Base-by-base conservation (phyloP, 441 rosid genomes). In the Brassica hybrid region DNA sequence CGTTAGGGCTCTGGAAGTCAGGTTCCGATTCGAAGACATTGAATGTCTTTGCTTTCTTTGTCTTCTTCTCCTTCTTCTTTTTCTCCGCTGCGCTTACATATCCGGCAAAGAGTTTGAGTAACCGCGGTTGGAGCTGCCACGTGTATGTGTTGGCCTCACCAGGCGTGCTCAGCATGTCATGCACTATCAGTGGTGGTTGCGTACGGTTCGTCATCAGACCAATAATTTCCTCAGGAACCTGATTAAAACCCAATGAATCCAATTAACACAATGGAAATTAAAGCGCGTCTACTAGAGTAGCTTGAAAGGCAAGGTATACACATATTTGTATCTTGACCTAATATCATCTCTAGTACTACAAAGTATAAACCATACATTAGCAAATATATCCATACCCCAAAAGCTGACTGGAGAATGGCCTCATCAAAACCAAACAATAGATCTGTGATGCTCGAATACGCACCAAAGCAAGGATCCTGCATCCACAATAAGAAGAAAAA, bases 401-500 rank as follows among this genome's bases (percentile, higher is more conserved):
- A 91, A 72, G 96, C 91, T 73, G 87, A 79, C 65, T 83, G 86
- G 41, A 91, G 89, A 34, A 88, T 78, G 73, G 75, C 83, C 30
- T 68, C 65, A 75, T 90, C 91, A 73, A 94, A 92, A 19, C 95
- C 95, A 11, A 82, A 82, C 69, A 94, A 69, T 65, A 92, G 75
- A 74, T 89, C 89, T 0, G 79, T 83, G 16, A 93, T 68, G 69
- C 91, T 87, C 5, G 95, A 89, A 75, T 95, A 95, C 54, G 94
- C 87, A 56, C 97, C 97, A 16, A 85, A 68, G 0, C 82, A 76
- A 58, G 92, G 87, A 41, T 89, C 97, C 99, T 93, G 83, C 81
- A 72, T 66, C 21, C 30, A 59, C 14, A 16, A 19, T 43, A 14
- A 72, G 21, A 63, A n/a, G 2, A 63, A 34, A 4, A 1, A 13